phyloP scores from a whole-genome alignment of 2,329 filamentous ascomycete species.

The Diplodia corticola region DNA sequence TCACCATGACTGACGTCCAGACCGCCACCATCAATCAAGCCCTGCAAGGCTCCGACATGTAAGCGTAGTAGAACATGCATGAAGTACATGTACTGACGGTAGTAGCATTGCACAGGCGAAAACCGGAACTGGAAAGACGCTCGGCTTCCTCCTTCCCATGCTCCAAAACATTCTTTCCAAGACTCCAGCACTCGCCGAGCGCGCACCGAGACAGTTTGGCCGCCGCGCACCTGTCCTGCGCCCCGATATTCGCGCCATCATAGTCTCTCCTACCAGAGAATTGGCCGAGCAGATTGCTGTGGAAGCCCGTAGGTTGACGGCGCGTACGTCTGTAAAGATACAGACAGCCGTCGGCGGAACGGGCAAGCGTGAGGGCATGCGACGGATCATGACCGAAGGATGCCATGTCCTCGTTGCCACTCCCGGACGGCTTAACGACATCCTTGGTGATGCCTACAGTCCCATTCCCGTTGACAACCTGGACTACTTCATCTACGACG shows the following conservation, averaged over 20 bases:
- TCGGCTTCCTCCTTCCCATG: conserved; percentile 86
- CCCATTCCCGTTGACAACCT: conserved; percentile 65
- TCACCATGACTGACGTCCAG: conserved; percentile 92
- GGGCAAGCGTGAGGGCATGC: conserved; percentile 68
- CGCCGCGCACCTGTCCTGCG: conserved; percentile 39
- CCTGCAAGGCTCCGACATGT: conserved; percentile 80
- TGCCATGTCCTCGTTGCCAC: conserved; percentile 91
- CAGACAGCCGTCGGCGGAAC: conserved; percentile 91
- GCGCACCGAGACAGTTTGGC: not conserved
- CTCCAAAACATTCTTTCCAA: conserved; percentile 73
- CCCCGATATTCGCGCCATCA: conserved; percentile 58
- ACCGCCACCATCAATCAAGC: conserved; percentile 77
- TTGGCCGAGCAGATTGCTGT: conserved; percentile 64
- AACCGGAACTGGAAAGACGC: conserved; percentile 94
- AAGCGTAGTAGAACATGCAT: conserved; percentile 41
- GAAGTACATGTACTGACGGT: conserved; percentile 19
- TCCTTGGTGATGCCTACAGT: conserved; percentile 66
- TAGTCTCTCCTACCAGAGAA: conserved; percentile 65
- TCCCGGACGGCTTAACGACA: conserved; percentile 81
- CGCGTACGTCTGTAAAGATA: conserved; percentile 66
- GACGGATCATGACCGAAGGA: conserved; percentile 67
- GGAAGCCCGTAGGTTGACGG: conserved; percentile 71
- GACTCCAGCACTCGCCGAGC: conserved; percentile 60
- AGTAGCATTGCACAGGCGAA: conserved; percentile 78
- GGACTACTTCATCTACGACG: conserved; percentile 62